Evolutionary conservation across 768 basidiomycete species (phyloP), one percentile per base, ranked within the genome.

Genomic region (Suillus clintonianus): DNA sequence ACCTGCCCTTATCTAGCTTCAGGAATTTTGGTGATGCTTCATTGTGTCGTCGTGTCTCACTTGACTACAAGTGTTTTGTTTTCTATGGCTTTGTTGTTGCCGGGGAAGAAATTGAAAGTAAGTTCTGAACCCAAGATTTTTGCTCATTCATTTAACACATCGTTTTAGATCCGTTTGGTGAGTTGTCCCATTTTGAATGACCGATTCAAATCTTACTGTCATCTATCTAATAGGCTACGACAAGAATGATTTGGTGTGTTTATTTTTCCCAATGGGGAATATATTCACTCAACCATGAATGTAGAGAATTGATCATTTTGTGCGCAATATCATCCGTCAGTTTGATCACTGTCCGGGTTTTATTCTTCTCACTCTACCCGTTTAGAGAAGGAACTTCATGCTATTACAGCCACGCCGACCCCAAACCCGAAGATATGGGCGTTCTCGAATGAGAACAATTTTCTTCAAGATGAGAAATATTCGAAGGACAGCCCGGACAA

Each of bases 1-100:
- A 10, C n/a, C 43, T 22, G 41, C 15, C 14, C 41, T 15, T 41
- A 41, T 41, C 41, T 15, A 6, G 4, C 6, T 41, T 41, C 14
- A 15, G 41, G 41, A 41, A 41, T 41, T 41, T 41, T 17, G 41
- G 41, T 41, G 41, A 41, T 41, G 41, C 32, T n/a, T n/a, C n/a
- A n/a, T 17, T 24, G 37, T 50, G 17, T 19, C 24, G 15, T 15
- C 6, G 22, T 36, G 27, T 50, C 57, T 48, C 14, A 39, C 42
- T 60, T 43, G 17, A 36, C 36, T 14, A 8, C 4, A 68, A 89
- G 84, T 80, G 80, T 64, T 88, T 89, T 71, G 80, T 89, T 64
- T 90, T 89, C 79, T 89, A 88, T 69, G 89, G 89, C 5, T 90
- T 90, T 77, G 71, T 91, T 65, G 86, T 86, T 56, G 88, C 88